These are phyloP conservation scores for Ramalina peruviana DNA, from an alignment of 495 filamentous ascomycete genomes.

Conservation along the genomic window DNA sequence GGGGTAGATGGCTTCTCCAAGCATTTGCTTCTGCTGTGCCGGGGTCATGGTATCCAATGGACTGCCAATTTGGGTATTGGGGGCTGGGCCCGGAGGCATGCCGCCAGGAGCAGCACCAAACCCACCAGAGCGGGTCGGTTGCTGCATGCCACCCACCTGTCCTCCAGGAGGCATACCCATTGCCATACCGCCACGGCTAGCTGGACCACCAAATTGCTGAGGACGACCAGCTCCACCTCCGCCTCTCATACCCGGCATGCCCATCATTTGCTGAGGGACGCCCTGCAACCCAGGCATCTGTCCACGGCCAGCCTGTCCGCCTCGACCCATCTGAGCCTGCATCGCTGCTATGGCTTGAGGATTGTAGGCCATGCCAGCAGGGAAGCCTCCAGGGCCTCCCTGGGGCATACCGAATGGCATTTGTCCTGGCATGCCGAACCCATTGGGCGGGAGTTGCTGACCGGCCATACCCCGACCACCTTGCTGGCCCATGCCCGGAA, in stretches of 20 bases:
- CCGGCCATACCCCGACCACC: conserved; percentile 57
- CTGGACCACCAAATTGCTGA: conserved; percentile 25
- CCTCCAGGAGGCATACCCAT: conserved; percentile 30
- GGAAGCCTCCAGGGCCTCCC: conserved; percentile 40
- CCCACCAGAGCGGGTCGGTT: conserved; percentile 19
- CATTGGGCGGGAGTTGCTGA: conserved; percentile 67
- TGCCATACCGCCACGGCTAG: conserved; percentile 30
- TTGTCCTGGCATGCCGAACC: conserved; percentile 61
- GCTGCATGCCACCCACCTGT: conserved; percentile 35
- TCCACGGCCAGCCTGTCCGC: conserved; percentile 56
- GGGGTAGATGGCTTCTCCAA: conserved; percentile 93
- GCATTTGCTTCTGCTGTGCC: conserved; percentile 87
- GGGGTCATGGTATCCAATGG: conserved; percentile 41
- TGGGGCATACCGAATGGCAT: conserved; percentile 68
- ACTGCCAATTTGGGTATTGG: conserved; percentile 26
- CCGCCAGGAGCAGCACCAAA: conserved; percentile 27
- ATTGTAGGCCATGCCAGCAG: conserved; percentile 41
- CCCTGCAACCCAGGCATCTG: conserved; percentile 62
- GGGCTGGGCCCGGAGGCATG: conserved; percentile 22
- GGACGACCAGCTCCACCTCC: conserved; percentile 41
- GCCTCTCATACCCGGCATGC: conserved; percentile 52
- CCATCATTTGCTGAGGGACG: conserved; percentile 50
- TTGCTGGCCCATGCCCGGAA: conserved; percentile 57
- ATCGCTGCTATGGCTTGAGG: conserved; percentile 44
- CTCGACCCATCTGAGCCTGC: conserved; percentile 43